Evolutionary conservation across 2,329 filamentous ascomycete species (phyloP).

Genomic region (Diaporthe citri): DNA sequence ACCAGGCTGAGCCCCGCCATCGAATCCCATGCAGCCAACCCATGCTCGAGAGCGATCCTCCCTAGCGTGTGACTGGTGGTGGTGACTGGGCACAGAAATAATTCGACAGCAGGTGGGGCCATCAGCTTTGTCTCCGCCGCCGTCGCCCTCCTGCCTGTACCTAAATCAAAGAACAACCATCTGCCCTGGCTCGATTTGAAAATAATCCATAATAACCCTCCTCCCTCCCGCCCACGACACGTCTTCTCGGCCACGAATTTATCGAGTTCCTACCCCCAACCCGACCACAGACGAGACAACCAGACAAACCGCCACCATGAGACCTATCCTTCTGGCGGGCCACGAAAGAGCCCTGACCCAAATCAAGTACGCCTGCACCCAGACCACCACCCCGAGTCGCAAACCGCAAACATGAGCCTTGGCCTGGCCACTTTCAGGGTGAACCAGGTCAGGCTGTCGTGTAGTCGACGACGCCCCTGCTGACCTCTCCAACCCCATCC

Average conservation of each 20-base stretch:
- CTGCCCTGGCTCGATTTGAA: background rate
- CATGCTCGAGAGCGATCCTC: background rate
- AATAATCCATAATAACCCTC: slow-evolving; percentile 32
- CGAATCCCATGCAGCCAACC: background rate
- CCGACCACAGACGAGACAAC: slow-evolving; percentile 31
- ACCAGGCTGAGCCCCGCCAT: slow-evolving; percentile 6
- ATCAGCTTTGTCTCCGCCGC: slow-evolving; percentile 39
- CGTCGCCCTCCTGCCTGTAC: background rate
- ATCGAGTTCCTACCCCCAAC: background rate
- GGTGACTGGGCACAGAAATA: slow-evolving; percentile 35
- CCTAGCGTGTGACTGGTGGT: slow-evolving; percentile 31
- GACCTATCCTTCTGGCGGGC: slow-evolving; percentile 94
- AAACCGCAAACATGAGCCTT: slow-evolving; percentile 26
- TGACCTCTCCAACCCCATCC: slow-evolving; percentile 14
- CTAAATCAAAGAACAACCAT: slow-evolving; percentile 24
- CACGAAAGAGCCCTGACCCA: slow-evolving; percentile 98
- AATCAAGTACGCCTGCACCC: slow-evolving; percentile 74
- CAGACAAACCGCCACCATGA: slow-evolving; percentile 75
- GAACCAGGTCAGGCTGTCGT: background rate
- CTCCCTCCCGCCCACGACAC: slow-evolving; percentile 19
- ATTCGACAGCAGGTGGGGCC: slow-evolving; percentile 32
- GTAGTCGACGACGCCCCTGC: background rate
- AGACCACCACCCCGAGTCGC: slow-evolving; percentile 17
- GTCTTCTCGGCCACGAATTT: background rate
- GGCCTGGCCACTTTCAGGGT: background rate